phyloP scores from a whole-genome alignment of 2,329 filamentous ascomycete species.

The Orbilia javanica region DNA sequence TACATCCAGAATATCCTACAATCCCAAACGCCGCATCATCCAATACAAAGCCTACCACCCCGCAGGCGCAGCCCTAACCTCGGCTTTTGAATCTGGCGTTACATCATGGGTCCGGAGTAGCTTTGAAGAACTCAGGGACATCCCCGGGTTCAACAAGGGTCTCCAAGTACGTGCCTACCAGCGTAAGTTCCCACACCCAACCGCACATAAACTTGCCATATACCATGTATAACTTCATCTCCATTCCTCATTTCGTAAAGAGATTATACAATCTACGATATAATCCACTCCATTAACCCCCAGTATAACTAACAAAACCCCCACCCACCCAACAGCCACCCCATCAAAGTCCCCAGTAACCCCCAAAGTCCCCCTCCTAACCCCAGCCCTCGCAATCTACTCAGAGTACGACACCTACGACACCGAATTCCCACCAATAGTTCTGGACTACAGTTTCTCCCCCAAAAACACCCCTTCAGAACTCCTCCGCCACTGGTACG shows the following conservation, averaged over 20 bases:
- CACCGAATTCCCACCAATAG: constrained; percentile 2
- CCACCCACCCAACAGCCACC: neutral
- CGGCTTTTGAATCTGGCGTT: neutral
- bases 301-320: no score
- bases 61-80: neutral
- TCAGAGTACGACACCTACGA: neutral
- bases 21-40: neutral
- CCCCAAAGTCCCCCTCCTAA: neutral
- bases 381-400: neutral
- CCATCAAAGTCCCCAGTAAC: neutral
- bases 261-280: no score
- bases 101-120: neutral
- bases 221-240: no score
- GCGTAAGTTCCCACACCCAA: neutral
- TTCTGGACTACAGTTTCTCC: constrained; percentile 8
- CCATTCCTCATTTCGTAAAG: no score
- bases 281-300: neutral
- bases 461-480: neutral
- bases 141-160: neutral
- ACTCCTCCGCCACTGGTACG: constrained; percentile 7
- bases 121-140: neutral
- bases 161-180: neutral
- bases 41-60: neutral
- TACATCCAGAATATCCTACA: neutral
- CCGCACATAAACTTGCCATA: no score